These are phyloP conservation scores for Protomyces pachydermus DNA, from an alignment of 1,139 yeast genomes.

Conservation along the genomic window DNA sequence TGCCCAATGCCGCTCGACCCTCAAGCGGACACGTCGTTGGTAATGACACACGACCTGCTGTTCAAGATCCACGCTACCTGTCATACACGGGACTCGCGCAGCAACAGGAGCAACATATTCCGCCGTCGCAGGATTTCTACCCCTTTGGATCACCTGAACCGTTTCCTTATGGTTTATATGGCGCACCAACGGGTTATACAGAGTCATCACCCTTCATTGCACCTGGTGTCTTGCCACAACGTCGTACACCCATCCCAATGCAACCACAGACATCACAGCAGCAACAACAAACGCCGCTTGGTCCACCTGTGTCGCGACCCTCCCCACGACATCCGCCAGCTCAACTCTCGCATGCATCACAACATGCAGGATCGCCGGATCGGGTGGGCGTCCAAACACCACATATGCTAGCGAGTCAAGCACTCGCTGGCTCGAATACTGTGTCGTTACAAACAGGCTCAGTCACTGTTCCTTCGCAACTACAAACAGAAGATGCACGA, in stretches of 20 bases:
- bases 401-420: background rate
- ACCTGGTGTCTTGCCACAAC: too few species aligned
- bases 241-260: background rate
- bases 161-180: background rate
- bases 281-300: too few species aligned
- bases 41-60: background rate
- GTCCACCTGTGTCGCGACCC: background rate
- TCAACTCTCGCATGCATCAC: background rate
- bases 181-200: background rate
- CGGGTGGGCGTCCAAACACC: background rate
- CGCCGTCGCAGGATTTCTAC: background rate
- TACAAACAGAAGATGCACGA: too few species aligned
- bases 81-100: background rate
- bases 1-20: too few species aligned
- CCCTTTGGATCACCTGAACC: background rate
- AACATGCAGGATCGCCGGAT: background rate
- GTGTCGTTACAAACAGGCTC: too few species aligned
- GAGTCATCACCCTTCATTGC: background rate
- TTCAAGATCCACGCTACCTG: background rate
- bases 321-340: background rate
- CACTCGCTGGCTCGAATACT: too few species aligned
- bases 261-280: background rate
- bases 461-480: too few species aligned
- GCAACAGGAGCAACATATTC: background rate
- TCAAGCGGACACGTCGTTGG: background rate